These are phyloP conservation scores for Picochlorum costavermella DNA, from an alignment of 139 green algal species.

Conservation along the genomic window DNA sequence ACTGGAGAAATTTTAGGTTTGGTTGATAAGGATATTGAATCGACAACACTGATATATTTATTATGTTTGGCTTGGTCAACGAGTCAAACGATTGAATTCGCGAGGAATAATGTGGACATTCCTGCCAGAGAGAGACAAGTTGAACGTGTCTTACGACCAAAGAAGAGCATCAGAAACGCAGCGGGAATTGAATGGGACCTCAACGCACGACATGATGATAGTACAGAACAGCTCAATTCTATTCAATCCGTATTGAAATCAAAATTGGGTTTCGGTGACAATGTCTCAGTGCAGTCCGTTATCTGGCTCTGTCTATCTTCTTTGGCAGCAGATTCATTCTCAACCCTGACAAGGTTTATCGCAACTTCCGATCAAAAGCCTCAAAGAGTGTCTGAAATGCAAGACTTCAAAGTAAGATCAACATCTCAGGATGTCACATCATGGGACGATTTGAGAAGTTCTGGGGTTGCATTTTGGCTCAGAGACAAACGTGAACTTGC, in stretches of 20 bases:
- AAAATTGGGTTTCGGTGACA: neutral
- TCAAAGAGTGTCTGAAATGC: neutral
- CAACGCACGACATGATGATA: neutral
- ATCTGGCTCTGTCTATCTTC: neutral
- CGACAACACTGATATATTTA: too few relatives aligned
- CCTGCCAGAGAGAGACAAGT: too few relatives aligned
- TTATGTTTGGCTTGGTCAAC: too few relatives aligned
- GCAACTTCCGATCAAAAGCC: neutral
- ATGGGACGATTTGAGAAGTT: slow-evolving; percentile 44
- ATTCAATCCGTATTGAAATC: neutral
- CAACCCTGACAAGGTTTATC: too few relatives aligned
- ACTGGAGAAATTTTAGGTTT: too few relatives aligned
- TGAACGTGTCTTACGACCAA: too few relatives aligned
- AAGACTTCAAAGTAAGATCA: neutral
- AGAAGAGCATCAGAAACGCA: slow-evolving; percentile 17
- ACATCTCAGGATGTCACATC: neutral
- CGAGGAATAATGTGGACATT: too few relatives aligned
- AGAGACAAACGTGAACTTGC: slow-evolving; percentile 23
- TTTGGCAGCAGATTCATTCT: too few relatives aligned
- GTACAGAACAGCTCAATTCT: neutral
- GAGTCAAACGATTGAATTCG: too few relatives aligned
- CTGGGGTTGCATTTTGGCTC: slow-evolving; percentile 81
- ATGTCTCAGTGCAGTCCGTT: neutral
- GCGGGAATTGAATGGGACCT: slow-evolving; percentile 25
- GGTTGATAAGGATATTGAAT: too few relatives aligned